Percentiles rank a stretch among this genome's conserved stretches.
phyloP scores from a whole-genome alignment of 441 rosid genomes.

The Croton setiger region DNA sequence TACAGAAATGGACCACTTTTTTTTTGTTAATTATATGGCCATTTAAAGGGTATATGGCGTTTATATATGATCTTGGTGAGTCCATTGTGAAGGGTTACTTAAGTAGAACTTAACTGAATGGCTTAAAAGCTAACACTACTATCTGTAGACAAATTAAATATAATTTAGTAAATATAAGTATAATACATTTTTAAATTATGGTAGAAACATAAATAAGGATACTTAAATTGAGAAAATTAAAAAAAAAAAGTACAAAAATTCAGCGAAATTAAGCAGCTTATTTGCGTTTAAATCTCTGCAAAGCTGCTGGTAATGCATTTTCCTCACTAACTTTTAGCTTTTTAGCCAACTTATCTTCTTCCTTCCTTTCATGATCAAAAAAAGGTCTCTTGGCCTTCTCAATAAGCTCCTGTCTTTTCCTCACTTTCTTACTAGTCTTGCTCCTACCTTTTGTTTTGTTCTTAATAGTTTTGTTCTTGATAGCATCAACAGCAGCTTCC shows the following conservation, averaged over 20 bases:
- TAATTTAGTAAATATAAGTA: too few relatives aligned
- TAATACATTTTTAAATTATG: too few relatives aligned
- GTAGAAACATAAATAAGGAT: too few relatives aligned
- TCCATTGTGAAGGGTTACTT: too few relatives aligned
- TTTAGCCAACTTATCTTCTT: constrained; percentile 23
- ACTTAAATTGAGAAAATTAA: too few relatives aligned
- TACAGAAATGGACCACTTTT: background rate
- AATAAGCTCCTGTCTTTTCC: constrained; percentile 59
- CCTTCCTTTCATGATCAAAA: constrained; percentile 46
- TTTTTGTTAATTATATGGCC: background rate
- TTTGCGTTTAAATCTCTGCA: constrained; percentile 55
- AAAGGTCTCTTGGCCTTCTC: constrained; percentile 59
- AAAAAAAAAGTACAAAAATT: background rate
- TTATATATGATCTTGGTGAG: too few relatives aligned
- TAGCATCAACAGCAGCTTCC: constrained; percentile 64
- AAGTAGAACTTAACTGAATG: too few relatives aligned
- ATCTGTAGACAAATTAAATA: too few relatives aligned
- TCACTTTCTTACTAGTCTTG: constrained; percentile 60
- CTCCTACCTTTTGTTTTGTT: constrained; percentile 85
- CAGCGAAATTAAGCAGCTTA: constrained; percentile 22
- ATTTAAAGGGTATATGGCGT: too few relatives aligned
- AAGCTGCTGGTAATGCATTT: constrained; percentile 45
- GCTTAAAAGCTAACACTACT: too few relatives aligned
- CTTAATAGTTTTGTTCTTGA: constrained; percentile 45
- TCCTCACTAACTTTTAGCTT: constrained; percentile 50